A percentile compares a stretch with the other conserved stretches of the same genome.
phyloP scores from a whole-genome alignment of 139 green algal genomes.

The Dunaliella sp. region DNA sequence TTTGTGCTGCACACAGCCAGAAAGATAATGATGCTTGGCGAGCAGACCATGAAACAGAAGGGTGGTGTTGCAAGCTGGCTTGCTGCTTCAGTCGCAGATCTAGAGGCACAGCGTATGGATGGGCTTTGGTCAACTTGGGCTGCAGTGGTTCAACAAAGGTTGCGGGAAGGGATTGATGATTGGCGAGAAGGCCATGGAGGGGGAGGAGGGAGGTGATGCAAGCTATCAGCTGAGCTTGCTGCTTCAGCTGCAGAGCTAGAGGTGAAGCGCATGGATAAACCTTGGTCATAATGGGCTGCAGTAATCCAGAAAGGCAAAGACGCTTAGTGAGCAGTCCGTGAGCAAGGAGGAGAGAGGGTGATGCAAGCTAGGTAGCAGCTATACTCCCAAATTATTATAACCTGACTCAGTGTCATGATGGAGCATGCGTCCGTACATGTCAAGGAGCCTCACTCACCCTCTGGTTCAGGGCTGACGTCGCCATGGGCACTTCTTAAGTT shows the following conservation, averaged over 20 bases:
- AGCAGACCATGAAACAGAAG: background rate
- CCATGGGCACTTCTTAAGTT: background rate
- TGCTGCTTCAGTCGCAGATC: no score
- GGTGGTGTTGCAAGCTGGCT: constrained; percentile 16
- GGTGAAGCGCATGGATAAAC: background rate
- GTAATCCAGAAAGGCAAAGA: background rate
- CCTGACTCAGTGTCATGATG: no score
- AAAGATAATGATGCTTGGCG: background rate
- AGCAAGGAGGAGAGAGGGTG: background rate
- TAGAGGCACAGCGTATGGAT: no score
- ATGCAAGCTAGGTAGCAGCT: background rate
- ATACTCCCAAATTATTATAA: background rate
- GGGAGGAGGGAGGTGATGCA: no score
- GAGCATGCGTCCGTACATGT: no score
- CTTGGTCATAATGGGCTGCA: background rate
- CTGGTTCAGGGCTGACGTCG: background rate
- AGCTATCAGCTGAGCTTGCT: no score
- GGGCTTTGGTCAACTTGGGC: constrained; percentile 5
- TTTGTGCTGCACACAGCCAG: background rate
- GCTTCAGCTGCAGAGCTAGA: no score
- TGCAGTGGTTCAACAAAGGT: no score
- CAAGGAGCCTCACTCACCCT: background rate
- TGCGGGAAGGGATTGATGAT: no score
- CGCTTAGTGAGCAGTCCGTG: background rate
- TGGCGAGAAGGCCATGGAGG: no score